These are phyloP conservation scores for Lentinula novae-zelandiae DNA, from an alignment of 1,284 basidiomycete genomes.

Conservation along the genomic window DNA sequence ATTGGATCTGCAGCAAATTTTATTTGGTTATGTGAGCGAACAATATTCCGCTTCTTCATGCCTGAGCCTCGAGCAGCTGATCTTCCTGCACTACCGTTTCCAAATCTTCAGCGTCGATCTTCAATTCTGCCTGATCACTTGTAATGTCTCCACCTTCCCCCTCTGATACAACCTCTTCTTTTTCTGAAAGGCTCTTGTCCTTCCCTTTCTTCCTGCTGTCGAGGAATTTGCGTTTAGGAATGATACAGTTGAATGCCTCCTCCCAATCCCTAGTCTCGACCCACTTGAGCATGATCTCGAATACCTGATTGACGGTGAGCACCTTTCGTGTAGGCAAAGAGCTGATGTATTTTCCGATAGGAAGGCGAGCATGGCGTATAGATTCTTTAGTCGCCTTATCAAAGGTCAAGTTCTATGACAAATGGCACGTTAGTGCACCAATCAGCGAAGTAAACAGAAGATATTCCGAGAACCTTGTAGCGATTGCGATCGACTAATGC, in stretches of 20 bases:
- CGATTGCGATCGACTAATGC: slow-evolving; percentile 97
- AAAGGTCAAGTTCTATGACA: slow-evolving; percentile 77
- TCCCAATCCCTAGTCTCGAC: slow-evolving; percentile 82
- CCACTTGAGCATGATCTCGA: slow-evolving; percentile 92
- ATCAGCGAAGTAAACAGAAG: slow-evolving; percentile 2
- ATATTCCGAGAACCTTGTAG: slow-evolving; percentile 69
- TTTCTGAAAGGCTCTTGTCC: slow-evolving; percentile 13
- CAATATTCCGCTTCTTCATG: neutral
- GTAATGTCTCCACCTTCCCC: neutral
- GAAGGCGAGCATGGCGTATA: slow-evolving; percentile 85
- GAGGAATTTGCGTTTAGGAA: slow-evolving; percentile 87
- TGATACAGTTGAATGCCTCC: slow-evolving; percentile 77
- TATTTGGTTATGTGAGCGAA: neutral
- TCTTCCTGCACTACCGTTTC: neutral
- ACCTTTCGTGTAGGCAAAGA: slow-evolving; percentile 90
- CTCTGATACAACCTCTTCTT: slow-evolving; percentile 11
- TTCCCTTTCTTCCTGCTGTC: slow-evolving; percentile 26
- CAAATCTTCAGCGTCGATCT: neutral
- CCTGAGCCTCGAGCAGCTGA: neutral
- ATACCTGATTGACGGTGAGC: slow-evolving; percentile 95
- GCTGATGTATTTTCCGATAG: slow-evolving; percentile 85
- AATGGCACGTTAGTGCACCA: neutral
- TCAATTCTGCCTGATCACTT: neutral
- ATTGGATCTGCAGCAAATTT: no score
- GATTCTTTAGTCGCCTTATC: slow-evolving; percentile 78